phyloP scores from a whole-genome alignment of 2,329 filamentous ascomycete genomes.

The Claviceps fusiformis region DNA sequence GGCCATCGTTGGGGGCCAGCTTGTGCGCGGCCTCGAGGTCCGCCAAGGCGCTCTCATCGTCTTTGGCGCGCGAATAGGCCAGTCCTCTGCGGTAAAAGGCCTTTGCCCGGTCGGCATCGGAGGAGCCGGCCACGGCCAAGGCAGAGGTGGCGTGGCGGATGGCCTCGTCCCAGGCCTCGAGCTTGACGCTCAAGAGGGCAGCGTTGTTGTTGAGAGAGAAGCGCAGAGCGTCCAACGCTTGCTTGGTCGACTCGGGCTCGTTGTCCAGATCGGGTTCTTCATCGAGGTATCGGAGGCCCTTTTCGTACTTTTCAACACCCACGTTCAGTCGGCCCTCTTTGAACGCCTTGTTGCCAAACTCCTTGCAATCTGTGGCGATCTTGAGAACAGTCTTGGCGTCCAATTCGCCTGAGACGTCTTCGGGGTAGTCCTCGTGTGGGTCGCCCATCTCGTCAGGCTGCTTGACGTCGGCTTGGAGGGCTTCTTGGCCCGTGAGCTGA shows the following conservation, averaged over 20 bases:
- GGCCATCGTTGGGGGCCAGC: slow-evolving; percentile 61
- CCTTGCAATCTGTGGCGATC: slow-evolving; percentile 77
- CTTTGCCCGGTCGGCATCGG: slow-evolving; percentile 75
- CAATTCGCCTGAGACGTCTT: slow-evolving; percentile 57
- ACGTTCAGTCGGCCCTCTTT: slow-evolving; percentile 58
- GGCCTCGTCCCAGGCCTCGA: slow-evolving; percentile 56
- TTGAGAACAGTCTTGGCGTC: slow-evolving; percentile 56
- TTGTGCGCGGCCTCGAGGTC: slow-evolving; percentile 64
- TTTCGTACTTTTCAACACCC: slow-evolving; percentile 85
- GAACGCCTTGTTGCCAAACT: slow-evolving; percentile 85
- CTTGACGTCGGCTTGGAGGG: slow-evolving; percentile 53
- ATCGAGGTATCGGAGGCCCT: slow-evolving; percentile 78
- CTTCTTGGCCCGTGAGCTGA: slow-evolving; percentile 61
- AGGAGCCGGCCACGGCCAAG: slow-evolving; percentile 50
- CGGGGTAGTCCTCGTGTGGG: slow-evolving; percentile 88
- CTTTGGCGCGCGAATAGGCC: slow-evolving; percentile 63
- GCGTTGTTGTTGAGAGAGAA: slow-evolving; percentile 83
- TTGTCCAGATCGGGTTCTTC: slow-evolving; percentile 66
- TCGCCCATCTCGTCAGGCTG: slow-evolving; percentile 71
- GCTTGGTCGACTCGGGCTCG: slow-evolving; percentile 54
- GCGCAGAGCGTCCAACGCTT: slow-evolving; percentile 58
- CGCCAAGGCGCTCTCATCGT: slow-evolving; percentile 67
- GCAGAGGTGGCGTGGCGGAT: slow-evolving; percentile 59
- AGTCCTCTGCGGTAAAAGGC: slow-evolving; percentile 71
- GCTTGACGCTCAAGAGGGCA: slow-evolving; percentile 74